A percentile compares a stretch with the other conserved stretches of the same genome.
These are phyloP conservation scores for Schoenoplectus triqueter DNA, from an alignment of 202 grass and related monocot species.

Conservation along the genomic window DNA sequence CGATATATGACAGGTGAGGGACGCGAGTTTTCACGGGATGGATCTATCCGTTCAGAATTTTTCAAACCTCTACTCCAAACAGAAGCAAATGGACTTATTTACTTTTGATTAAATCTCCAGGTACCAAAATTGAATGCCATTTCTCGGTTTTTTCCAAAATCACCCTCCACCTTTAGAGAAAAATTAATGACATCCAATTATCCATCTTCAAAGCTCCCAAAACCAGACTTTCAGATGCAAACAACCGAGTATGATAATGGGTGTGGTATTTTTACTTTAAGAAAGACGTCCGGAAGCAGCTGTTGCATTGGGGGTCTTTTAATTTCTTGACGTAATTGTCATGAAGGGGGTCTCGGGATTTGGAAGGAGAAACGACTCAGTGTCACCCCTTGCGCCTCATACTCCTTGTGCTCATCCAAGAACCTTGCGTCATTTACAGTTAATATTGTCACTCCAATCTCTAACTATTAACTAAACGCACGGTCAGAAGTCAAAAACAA, in stretches of 20 bases:
- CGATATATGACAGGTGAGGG: no score
- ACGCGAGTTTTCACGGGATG: no score
- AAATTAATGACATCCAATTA: background rate
- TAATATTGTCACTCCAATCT: slow-evolving; percentile 28
- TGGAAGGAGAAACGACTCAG: slow-evolving; percentile 81
- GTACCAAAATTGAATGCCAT: slow-evolving; percentile 29
- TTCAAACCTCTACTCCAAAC: no score
- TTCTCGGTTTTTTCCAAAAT: slow-evolving; percentile 9
- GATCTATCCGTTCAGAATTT: no score
- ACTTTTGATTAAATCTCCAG: slow-evolving; percentile 34
- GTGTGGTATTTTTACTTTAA: no score
- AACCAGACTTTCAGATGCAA: no score
- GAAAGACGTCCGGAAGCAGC: slow-evolving; percentile 33
- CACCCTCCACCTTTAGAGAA: background rate
- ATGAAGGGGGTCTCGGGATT: slow-evolving; percentile 69
- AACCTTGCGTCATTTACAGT: slow-evolving; percentile 61
- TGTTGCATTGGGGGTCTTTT: slow-evolving; percentile 39
- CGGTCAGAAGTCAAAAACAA: no score
- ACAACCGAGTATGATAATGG: no score
- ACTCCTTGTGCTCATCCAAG: slow-evolving; percentile 64
- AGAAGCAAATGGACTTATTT: slow-evolving; percentile 4
- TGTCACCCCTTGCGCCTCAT: slow-evolving; percentile 60
- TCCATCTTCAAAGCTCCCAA: no score
- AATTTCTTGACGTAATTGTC: slow-evolving; percentile 62
- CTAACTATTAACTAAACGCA: no score